Base-by-base conservation (phyloP, 805 yeast species). In the Zygosaccharomyces rouxii region DNA sequence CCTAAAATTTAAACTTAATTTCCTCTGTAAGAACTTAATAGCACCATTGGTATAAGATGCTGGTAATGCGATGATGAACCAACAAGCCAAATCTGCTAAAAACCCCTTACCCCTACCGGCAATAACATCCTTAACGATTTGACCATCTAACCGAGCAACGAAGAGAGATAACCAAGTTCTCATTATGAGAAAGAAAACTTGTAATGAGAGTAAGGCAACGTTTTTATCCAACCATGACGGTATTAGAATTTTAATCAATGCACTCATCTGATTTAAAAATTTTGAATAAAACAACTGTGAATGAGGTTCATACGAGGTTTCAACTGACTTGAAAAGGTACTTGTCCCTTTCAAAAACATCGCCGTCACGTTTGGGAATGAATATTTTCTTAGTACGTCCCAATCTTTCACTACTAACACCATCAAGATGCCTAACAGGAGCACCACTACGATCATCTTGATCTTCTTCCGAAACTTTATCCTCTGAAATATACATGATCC, bases 11-110 rank as follows among this genome's bases (percentile, higher is more conserved):
- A 89, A 74, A 10, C 95, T 81, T 50, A 90, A 71, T 57, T 87
- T 77, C 59, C 83, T 79, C 47, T 89, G 86, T 56, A 90, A 70
- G 59, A 78, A 87, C 62, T 85, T 86, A 62, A 90, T 90, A 49
- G 92, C 89, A 42, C 96, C 85, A 67, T 90, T 90, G 28, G 96
- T 86, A 66, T 88, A 90, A 2, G 94, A 83, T 0, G 97, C 95
- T 2, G 98, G 98, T 53, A 90, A 80, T 0, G 97, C 97, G 62
- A 90, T 82, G 51, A 86, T 68, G 50, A 90, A 79, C 97, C 97
- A 90, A 66, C 86, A 85, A 7, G 80, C 76, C 65, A 90, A 72
- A 64, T 90, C 96, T 50, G 86, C 73, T 35, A 81, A 65, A 58
- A 90, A 90, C 46, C 83, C 83, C 55, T 72, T 77, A 16, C 89